phyloP scores from a whole-genome alignment of 306 rosid genomes.

The peach (Prunus persica) region DNA sequence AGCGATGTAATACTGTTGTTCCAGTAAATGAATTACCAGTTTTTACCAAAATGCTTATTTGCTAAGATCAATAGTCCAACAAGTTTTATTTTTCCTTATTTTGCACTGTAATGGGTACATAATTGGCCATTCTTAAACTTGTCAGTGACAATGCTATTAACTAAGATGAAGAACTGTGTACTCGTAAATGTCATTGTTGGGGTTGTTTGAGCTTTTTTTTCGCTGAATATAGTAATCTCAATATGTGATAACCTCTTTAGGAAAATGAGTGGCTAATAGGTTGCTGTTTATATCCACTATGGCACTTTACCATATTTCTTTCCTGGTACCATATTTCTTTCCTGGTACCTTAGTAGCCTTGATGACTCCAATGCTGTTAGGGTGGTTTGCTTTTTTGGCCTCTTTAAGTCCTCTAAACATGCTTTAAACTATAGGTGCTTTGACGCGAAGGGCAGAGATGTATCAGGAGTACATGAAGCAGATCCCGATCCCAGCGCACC shows the following conservation, averaged over 20 bases:
- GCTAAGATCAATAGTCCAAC: not conserved
- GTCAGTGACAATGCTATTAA: not conserved
- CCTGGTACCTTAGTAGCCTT: not conserved
- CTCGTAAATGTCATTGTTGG: not conserved
- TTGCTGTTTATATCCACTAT: not conserved
- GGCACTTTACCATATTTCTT: not conserved
- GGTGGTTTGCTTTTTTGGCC: not conserved
- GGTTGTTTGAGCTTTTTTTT: not conserved
- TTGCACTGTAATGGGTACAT: not conserved
- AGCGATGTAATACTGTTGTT: not conserved
- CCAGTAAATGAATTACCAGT: not conserved
- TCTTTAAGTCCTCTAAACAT: constrained; percentile 13
- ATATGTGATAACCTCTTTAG: not conserved
- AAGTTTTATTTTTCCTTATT: not conserved
- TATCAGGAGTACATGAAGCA: constrained; percentile 93
- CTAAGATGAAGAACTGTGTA: not conserved
- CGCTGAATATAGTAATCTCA: not conserved
- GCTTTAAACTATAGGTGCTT: constrained; percentile 36
- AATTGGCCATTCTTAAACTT: not conserved
- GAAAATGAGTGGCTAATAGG: not conserved
- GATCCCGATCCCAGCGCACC: constrained; percentile 62
- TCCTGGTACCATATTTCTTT: not conserved
- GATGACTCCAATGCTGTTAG: no score
- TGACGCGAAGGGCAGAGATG: constrained; percentile 74
- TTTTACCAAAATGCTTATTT: not conserved